Evolutionary conservation across 257 asterid species (phyloP), one percentile per base, ranked within the genome.

Genomic region (Solanum tarijense): DNA sequence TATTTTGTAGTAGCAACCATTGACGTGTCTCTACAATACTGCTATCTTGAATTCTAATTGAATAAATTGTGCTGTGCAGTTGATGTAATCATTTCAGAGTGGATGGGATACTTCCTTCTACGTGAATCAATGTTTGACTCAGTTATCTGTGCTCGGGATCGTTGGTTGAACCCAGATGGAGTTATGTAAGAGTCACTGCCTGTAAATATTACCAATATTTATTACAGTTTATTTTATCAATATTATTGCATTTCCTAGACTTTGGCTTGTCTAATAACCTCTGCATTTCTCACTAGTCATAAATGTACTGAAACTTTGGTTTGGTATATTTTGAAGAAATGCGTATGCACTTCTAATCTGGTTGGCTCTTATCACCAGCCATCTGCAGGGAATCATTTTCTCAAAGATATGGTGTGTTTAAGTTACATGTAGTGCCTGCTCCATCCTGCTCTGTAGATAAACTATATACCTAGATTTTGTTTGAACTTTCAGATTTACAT

Each of bases 111-210:
- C 93, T 97, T 97, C 91, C 98, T 97, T 90, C 94, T 96, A 46
- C 98, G 99, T 27, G 99, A 97, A 89, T 97, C 99, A n/a, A 97
- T 97, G 99, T 92, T 97, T 23, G 99, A 97, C 90, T 96, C 99
- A 7, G 99, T 97, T 74, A 91, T 96, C 86, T 95, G 90, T 68
- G 99, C 99, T 31, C 97, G 99, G 83, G 99, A 96, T 84, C 95
- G 93, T 85, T 96, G 99, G 99, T 91, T 97, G 92, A 95, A 94
- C 86, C 96, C 98, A 35, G 91, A 90, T 87, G 99, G 99, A 88
- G 94, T 95, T 89, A 97, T 96, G 99, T 97, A 86, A 94, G 99
- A 92, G 32, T 62, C 38, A 66, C 41, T 86, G 76, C 20, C 78
- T 25, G 55, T 25, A 74, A 74, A 74, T 8, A 55, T 25, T 79